Evolutionary conservation across 2,329 filamentous ascomycete genomes (phyloP), one percentile per base, ranked within the genome.

Genomic region (Ophiostoma himal-ulmi): DNA sequence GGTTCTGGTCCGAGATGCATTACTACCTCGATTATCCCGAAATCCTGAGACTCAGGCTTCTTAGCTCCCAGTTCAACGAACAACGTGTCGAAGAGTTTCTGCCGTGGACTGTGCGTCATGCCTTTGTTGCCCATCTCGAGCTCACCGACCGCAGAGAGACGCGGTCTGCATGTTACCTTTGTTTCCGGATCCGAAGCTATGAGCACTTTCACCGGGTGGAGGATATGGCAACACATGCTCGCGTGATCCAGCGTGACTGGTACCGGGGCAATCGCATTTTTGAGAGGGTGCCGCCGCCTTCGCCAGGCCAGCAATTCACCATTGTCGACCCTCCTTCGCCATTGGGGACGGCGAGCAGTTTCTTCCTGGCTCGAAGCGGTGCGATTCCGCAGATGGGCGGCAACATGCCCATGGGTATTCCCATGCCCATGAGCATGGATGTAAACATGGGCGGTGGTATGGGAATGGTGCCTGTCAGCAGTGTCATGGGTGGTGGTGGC

Each of bases 11-110:
- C 8, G 67, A 64, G 26, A 74, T 75, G 72, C 34, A 70, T 17
- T 48, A 22, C 7, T 73, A 73, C 64, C 74, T 75, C 20, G 64
- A 71, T 67, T 75, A 74, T 30, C 5, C n/a, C 17, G 74, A 75
- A 0, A 72, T 75, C 5, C 57, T 75, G 20, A 54, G 36, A 3
- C 70, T 75, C 5, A 30, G 70, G 7, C 52, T 5, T 20, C 70
- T 75, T 7, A 73, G 66, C 67, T 30, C 22, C 17, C 57, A 73
- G 52, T 75, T 75, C 54, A 64, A 54, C 30, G 37, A 22, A 0
- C 69, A 68, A 0, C 70, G 66, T 6, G 37, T 75, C 13, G 70
- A 72, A 20, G 68, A 70, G 60, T 75, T 73, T 30, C 66, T 74
- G 14, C 70, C 73, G 3, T 70, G 73, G 71, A 68, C 26, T 2